Conservation (phyloP, 2,329 filamentous ascomycete species). For the Orbilia blumenaviensis region DNA sequence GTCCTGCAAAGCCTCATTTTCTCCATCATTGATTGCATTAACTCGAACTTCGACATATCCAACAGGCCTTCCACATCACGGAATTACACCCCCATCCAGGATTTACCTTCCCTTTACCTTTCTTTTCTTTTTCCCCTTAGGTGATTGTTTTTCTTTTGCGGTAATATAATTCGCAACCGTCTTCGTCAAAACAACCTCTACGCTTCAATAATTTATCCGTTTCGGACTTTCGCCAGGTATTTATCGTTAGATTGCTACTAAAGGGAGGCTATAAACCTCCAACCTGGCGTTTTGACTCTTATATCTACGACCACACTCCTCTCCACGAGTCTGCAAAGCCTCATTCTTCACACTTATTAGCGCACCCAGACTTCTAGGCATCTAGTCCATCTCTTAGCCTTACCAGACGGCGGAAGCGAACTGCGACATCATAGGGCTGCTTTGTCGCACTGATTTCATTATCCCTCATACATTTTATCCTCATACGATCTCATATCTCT, state of each 20-base stretch:
- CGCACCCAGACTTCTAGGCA: conserved; percentile 45
- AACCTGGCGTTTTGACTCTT: conserved; percentile 24
- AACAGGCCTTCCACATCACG: conserved; percentile 26
- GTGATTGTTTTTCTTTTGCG: background rate
- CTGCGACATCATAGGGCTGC: conserved; percentile 49
- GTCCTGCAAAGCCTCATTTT: conserved; percentile 50
- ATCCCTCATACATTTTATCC: conserved; percentile 22
- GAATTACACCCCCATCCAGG: conserved; percentile 17
- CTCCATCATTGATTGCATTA: background rate
- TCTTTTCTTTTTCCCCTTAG: conserved; percentile 9
- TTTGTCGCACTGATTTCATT: conserved; percentile 38
- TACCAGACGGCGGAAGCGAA: conserved; percentile 39
- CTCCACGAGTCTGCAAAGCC: conserved; percentile 37
- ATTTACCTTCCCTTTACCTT: background rate
- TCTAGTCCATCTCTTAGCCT: conserved; percentile 45
- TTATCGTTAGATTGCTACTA: conserved; percentile 15
- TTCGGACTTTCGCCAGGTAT: background rate
- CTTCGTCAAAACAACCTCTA: background rate
- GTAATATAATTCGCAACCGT: background rate
- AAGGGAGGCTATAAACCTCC: conserved; percentile 42
- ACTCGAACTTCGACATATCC: background rate
- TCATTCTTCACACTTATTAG: conserved; percentile 34
- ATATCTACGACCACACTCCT: conserved; percentile 11
- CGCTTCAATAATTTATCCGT: conserved; percentile 6
- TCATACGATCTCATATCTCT: conserved; percentile 9